These are phyloP conservation scores for Rutidosis leptorrhynchoides DNA, from an alignment of 129 eudicot species.

Conservation along the genomic window DNA sequence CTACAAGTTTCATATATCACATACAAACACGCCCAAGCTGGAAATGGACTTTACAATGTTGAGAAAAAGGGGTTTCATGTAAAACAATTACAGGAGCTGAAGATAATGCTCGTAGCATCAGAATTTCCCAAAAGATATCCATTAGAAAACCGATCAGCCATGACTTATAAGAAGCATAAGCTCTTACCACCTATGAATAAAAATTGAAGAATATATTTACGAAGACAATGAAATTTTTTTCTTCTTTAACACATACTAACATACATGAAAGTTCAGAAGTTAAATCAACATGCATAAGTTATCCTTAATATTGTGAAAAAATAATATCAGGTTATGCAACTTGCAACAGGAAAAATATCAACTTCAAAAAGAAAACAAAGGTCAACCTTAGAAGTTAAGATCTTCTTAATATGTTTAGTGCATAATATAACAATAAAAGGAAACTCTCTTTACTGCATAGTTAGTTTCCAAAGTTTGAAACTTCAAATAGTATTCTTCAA, in stretches of 20 bases:
- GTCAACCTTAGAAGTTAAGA: background rate
- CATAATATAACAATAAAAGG: background rate
- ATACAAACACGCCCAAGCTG: too few relatives aligned
- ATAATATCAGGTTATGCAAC: background rate
- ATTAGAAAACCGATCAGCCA: constrained; percentile 80
- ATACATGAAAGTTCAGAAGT: background rate
- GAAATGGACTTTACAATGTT: too few relatives aligned
- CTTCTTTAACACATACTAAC: background rate
- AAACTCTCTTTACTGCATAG: background rate
- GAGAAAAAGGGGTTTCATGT: constrained; percentile 8
- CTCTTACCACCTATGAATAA: constrained; percentile 67
- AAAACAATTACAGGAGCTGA: constrained; percentile 77
- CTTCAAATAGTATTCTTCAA: too few relatives aligned
- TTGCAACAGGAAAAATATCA: background rate
- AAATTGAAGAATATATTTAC: background rate
- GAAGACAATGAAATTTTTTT: background rate
- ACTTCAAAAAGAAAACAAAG: constrained; percentile 4
- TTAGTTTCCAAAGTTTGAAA: too few relatives aligned
- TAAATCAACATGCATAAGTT: background rate
- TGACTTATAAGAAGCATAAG: constrained; percentile 78
- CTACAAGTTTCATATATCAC: too few relatives aligned
- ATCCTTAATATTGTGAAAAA: too few relatives aligned
- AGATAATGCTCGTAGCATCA: constrained; percentile 95
- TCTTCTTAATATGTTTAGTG: background rate
- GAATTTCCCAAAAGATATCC: constrained; percentile 89